Evolutionary conservation across 2,329 filamentous ascomycete genomes (phyloP).

Genomic region (Penicillium sp.): DNA sequence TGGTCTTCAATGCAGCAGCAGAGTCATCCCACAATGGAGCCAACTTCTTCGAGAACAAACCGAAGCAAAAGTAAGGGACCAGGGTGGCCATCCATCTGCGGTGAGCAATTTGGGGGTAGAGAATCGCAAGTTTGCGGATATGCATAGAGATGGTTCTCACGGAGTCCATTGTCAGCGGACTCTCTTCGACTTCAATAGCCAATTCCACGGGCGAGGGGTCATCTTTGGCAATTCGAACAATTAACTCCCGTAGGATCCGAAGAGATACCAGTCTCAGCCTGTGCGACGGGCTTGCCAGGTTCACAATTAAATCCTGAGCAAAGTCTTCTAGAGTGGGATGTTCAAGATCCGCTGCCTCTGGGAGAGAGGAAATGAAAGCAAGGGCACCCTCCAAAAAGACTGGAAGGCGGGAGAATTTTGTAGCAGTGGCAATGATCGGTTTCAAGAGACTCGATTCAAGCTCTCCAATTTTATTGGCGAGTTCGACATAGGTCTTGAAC

Average conservation of each 20-base stretch:
- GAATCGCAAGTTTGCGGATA: slow-evolving; percentile 69
- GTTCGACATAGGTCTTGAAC: slow-evolving; percentile 68
- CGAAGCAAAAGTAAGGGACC: slow-evolving; percentile 81
- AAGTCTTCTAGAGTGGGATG: slow-evolving; percentile 61
- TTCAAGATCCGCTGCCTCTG: slow-evolving; percentile 35
- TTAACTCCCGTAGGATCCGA: slow-evolving; percentile 64
- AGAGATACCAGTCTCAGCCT: slow-evolving; percentile 70
- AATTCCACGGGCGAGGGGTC: slow-evolving; percentile 47
- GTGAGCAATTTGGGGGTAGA: slow-evolving; percentile 59
- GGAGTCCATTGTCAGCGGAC: slow-evolving; percentile 71
- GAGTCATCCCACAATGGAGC: slow-evolving; percentile 86
- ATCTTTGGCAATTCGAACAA: slow-evolving; percentile 48
- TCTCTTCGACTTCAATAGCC: slow-evolving; percentile 78
- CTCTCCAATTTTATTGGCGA: slow-evolving; percentile 58
- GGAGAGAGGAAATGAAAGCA: slow-evolving; percentile 44
- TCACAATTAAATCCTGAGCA: slow-evolving; percentile 64
- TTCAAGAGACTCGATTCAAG: slow-evolving; percentile 63
- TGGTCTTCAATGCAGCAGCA: slow-evolving; percentile 68
- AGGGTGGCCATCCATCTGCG: slow-evolving; percentile 67
- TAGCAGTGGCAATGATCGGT: slow-evolving; percentile 63
- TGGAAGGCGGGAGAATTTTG: slow-evolving; percentile 62
- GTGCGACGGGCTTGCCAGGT: slow-evolving; percentile 73
- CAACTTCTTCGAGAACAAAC: slow-evolving; percentile 80
- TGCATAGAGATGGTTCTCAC: slow-evolving; percentile 78
- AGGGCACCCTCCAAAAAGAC: slow-evolving; percentile 65